Evolutionary conservation across 345 rosid species (phyloP).

Genomic region (Eucalyptus tenuipes): DNA sequence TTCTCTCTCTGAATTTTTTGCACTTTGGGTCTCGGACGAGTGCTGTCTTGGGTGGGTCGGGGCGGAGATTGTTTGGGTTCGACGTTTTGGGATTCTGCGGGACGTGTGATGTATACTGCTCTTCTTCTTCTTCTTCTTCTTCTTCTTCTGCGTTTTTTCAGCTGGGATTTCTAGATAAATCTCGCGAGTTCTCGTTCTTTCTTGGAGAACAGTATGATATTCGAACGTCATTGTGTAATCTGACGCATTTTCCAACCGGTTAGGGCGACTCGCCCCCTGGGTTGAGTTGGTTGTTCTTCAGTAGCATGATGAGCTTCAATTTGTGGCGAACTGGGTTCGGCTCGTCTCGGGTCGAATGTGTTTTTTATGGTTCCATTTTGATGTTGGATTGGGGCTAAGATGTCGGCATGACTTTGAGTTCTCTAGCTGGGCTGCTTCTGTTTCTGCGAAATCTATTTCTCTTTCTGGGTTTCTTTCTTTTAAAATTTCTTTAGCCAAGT

Average conservation of each 20-base stretch:
- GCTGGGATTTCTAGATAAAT: neutral
- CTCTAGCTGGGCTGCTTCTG: neutral
- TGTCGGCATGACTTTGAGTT: neutral
- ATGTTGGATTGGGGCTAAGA: neutral
- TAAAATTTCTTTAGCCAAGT: neutral
- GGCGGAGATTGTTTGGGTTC: neutral
- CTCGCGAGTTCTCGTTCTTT: accelerated
- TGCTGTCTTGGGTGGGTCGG: neutral
- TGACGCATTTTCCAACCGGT: neutral
- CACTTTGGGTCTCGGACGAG: neutral
- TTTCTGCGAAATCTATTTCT: neutral
- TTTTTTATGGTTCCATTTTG: neutral
- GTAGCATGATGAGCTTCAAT: neutral
- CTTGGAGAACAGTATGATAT: neutral
- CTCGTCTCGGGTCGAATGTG: neutral
- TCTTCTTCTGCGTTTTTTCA: neutral
- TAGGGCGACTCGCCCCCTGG: neutral
- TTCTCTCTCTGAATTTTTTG: neutral
- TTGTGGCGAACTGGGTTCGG: neutral
- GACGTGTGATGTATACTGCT: neutral
- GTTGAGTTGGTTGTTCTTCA: neutral
- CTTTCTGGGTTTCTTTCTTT: neutral
- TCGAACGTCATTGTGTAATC: neutral
- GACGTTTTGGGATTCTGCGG: neutral
- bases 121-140: neutral